Conservation (phyloP, 495 filamentous ascomycete species). For the Copromyces sp. region DNA sequence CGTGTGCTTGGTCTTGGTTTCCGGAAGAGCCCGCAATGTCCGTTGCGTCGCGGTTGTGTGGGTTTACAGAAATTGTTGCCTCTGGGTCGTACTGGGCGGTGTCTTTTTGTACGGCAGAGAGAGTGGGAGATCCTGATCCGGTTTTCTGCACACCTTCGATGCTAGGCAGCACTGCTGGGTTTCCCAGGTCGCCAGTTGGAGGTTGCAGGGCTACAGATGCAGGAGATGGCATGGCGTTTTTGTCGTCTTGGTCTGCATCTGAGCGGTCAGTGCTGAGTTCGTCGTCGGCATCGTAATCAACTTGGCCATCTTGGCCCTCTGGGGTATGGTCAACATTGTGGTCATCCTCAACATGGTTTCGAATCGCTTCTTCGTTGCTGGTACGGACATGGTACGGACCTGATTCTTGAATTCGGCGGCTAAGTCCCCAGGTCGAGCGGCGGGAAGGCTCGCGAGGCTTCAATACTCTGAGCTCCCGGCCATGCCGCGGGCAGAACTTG, state of each 20-base stretch:
- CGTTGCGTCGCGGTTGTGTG: background rate
- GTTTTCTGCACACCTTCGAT: background rate
- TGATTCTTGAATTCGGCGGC: background rate
- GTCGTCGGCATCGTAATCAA: background rate
- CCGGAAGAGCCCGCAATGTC: background rate
- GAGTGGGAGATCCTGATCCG: background rate
- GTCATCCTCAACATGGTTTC: background rate
- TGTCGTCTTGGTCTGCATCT: background rate
- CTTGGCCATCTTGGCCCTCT: background rate
- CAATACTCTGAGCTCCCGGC: background rate
- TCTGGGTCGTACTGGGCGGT: background rate
- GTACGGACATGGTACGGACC: background rate
- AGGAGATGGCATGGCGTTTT: background rate
- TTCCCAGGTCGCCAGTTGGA: background rate
- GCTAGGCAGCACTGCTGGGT: background rate
- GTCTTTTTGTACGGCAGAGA: background rate
- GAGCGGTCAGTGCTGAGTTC: background rate
- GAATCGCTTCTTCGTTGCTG: background rate
- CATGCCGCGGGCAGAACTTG: background rate
- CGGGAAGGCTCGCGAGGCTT: background rate
- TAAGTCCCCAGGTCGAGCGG: background rate
- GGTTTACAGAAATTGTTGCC: background rate
- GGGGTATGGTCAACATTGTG: too few species aligned
- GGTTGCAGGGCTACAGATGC: background rate
- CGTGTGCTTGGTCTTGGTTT: background rate